phyloP scores from a whole-genome alignment of 2,329 filamentous ascomycete species.

The Xenoacremonium recifei region DNA sequence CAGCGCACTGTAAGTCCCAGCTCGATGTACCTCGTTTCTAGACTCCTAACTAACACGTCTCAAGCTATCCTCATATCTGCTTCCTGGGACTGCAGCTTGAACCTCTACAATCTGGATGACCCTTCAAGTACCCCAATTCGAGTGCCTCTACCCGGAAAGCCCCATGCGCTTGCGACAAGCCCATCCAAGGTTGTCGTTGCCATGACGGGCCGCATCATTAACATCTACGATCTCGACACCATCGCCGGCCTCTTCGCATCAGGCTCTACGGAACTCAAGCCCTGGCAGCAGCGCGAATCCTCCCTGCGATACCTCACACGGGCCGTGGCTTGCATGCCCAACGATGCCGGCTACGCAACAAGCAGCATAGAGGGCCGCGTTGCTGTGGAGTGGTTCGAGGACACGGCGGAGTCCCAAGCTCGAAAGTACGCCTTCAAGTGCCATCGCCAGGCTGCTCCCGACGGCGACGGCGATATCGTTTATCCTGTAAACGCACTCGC shows the following conservation, averaged over 20 bases:
- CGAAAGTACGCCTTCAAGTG: constrained; percentile 99
- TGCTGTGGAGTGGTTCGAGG: constrained; percentile 97
- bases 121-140: constrained; percentile 55
- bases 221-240: constrained; percentile 85
- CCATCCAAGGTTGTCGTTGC: constrained; percentile 85
- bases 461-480: constrained; percentile 71
- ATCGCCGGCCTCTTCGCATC: constrained; percentile 55
- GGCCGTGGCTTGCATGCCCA: constrained; percentile 92
- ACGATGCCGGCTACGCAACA: constrained; percentile 89
- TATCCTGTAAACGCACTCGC: constrained; percentile 89
- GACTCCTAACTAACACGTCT: constrained; percentile 12
- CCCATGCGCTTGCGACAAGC: constrained; percentile 80
- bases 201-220: constrained; percentile 89
- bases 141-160: constrained; percentile 77
- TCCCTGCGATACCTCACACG: constrained; percentile 95
- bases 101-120: constrained; percentile 69
- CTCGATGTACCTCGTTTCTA: neutral
- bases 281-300: constrained; percentile 92
- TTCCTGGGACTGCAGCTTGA: constrained; percentile 90
- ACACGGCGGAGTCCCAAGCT: constrained; percentile 79
- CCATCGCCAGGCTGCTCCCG: constrained; percentile 72
- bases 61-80: constrained; percentile 77
- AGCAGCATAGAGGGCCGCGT: constrained; percentile 93
- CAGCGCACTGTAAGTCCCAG: constrained; percentile 59
- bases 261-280: constrained; percentile 55